Evolutionary conservation across 176 grass and related monocot genomes (phyloP), one percentile per base, ranked within the genome.

Genomic region (Carex kokanica): DNA sequence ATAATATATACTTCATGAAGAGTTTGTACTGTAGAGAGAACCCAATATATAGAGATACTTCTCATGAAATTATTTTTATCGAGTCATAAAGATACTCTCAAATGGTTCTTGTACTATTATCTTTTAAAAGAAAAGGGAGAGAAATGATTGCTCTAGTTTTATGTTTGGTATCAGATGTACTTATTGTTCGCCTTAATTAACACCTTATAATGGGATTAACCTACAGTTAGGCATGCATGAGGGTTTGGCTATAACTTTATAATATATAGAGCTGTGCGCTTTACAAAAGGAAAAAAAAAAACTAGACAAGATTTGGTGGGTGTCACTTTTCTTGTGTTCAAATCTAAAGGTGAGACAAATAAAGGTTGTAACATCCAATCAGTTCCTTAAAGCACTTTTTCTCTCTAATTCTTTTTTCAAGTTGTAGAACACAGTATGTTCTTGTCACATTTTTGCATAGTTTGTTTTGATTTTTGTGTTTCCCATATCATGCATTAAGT

Each of bases 301-400:
- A 24, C 17, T 41, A 81, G 78, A 81, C 78, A 81, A 81, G 11
- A 63, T 64, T 81, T 81, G 58, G 78, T 81, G 78, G 78, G 78
- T 81, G 78, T 81, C 78, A 81, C 78, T 62, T 25, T 81, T 81
- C 78, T 81, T 81, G 78, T 81, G 78, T 64, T 64, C 58, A 81
- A 43, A 81, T 81, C 78, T 62, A 81, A 64, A 81, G 78, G 78
- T 81, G 58, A 81, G 78, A 63, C 58, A 81, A 62, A 38, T 45
- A 81, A 81, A 81, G n/a, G 53, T 29, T 79, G 51, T 79, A 79
- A 18, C 56, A 59, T 79, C 56, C 53, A 79, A 79, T 79, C 53
- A 79, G 58, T 36, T 34, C 4, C 32, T 57, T 8, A 24, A 57
- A 63, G 54, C 58, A 41, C 60, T 23, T 81, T 62, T 34, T 20